Conservation (phyloP, 805 yeast genomes). For the Myxozyma monticola region DNA sequence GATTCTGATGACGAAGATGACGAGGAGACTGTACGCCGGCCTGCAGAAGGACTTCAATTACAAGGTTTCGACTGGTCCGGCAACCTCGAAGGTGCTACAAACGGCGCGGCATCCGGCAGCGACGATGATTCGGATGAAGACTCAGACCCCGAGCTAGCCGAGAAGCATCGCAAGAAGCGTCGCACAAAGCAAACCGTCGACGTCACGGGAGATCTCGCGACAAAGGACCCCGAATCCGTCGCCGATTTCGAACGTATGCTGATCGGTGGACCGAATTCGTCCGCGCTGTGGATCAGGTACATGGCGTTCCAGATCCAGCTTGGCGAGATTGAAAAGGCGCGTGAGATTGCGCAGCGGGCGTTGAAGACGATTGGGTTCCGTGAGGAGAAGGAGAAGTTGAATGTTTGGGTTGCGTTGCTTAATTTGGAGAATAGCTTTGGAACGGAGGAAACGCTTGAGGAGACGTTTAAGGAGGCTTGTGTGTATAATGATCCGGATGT, state of each 20-base stretch:
- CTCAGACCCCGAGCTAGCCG: constrained; percentile 34
- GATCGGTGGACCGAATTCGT: constrained; percentile 89
- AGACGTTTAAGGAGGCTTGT: constrained; percentile 76
- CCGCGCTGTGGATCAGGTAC: constrained; percentile 94
- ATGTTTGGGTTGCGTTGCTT: constrained; percentile 92
- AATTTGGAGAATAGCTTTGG: constrained; percentile 96
- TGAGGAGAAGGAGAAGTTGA: constrained; percentile 89
- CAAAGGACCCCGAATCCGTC: constrained; percentile 88
- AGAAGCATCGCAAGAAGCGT: constrained; percentile 48
- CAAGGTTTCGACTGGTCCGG: constrained; percentile 97
- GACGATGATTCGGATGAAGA: constrained; percentile 38
- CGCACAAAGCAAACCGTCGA: constrained; percentile 57
- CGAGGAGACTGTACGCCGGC: constrained; percentile 33
- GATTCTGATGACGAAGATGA: constrained; percentile 38
- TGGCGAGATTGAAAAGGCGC: constrained; percentile 90
- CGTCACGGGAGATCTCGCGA: constrained; percentile 76
- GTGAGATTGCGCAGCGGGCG: constrained; percentile 91
- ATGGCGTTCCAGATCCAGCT: constrained; percentile 97
- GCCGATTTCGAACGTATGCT: constrained; percentile 89
- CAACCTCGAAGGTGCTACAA: constrained; percentile 66
- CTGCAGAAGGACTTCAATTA: constrained; percentile 65
- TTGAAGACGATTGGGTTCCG: constrained; percentile 84
- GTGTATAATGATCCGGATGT: constrained; percentile 84
- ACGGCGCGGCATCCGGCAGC: constrained; percentile 53
- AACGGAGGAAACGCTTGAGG: constrained; percentile 74